Evolutionary conservation across 169 alveolate species (phyloP).

Genomic region (Eimeria necatrix): DNA sequence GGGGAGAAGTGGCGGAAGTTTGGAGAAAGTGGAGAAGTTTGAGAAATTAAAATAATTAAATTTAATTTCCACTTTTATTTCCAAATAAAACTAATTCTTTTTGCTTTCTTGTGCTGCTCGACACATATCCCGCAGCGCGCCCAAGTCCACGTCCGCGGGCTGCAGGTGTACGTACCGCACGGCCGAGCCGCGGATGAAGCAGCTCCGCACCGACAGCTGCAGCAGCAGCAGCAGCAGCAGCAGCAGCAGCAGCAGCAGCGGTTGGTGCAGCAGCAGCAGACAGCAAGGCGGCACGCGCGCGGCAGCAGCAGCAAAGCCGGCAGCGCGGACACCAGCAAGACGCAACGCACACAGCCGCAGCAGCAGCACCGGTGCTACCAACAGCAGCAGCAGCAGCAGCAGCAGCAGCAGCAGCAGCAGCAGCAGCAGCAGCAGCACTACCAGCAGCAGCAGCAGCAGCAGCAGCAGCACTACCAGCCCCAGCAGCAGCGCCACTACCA

Average conservation of each 20-base stretch:
- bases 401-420: background rate
- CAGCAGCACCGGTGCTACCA: background rate
- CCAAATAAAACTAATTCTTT: background rate
- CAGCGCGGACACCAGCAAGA: background rate
- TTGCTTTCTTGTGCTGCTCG: background rate
- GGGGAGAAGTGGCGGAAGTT: background rate
- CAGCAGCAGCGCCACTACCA: background rate
- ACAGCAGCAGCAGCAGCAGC: background rate
- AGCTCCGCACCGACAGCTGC: conserved; percentile 91
- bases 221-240: background rate
- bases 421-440: background rate
- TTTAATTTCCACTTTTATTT: background rate
- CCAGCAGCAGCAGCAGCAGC: background rate
- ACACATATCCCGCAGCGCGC: conserved; percentile 84
- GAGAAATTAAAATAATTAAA: background rate
- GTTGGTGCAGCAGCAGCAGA: background rate
- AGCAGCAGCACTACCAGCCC: background rate
- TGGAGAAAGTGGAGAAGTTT: background rate
- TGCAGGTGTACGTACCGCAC: conserved; percentile 96
- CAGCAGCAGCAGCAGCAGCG: background rate
- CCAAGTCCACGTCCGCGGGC: conserved; percentile 93
- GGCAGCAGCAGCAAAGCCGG: background rate
- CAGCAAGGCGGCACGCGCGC: background rate
- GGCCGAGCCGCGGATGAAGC: conserved; percentile 97
- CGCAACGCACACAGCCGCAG: background rate